These are phyloP conservation scores for Malbranchea cinnamomea DNA, from an alignment of 2,329 filamentous ascomycete species.

Conservation along the genomic window DNA sequence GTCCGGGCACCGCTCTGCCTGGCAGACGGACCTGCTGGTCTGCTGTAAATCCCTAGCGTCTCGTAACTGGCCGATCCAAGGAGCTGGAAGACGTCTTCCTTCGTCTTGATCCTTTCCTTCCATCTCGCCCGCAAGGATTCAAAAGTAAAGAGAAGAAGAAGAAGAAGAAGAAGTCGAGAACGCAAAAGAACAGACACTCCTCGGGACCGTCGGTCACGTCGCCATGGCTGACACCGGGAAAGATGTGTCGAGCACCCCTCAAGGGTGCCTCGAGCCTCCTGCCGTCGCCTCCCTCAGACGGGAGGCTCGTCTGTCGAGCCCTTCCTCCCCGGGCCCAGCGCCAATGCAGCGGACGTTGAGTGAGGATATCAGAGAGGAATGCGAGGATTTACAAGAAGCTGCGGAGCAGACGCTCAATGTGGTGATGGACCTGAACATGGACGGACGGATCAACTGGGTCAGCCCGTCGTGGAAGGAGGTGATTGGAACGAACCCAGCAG, in stretches of 20 bases:
- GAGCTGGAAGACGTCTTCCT: conserved; percentile 8
- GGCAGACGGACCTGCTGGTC: conserved; percentile 27
- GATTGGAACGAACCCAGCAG: conserved; percentile 61
- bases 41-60: no score
- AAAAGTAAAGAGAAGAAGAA: no score
- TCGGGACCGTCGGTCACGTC: conserved; percentile 7
- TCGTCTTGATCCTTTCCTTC: conserved; percentile 5
- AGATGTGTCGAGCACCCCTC: conserved; percentile 8
- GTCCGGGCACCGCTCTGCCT: conserved; percentile 29
- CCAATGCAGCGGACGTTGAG: conserved; percentile 53
- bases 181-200: no score
- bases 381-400: conserved; percentile 85
- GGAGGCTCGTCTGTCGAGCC: conserved; percentile 26
- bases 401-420: conserved; percentile 94
- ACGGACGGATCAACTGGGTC: conserved; percentile 86
- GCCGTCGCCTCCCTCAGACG: conserved; percentile 29
- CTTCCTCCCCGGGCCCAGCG: conserved; percentile 5
- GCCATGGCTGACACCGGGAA: conserved; percentile 29
- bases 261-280: conserved; percentile 30
- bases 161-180: no score
- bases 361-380: conserved; percentile 81
- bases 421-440: conserved; percentile 83
- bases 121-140: conserved; percentile 6
- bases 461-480: conserved; percentile 93
- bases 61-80: no score